Evolutionary conservation across 1,284 basidiomycete genomes (phyloP), one percentile per base, ranked within the genome.

Genomic region (Agroathelia rolfsii): DNA sequence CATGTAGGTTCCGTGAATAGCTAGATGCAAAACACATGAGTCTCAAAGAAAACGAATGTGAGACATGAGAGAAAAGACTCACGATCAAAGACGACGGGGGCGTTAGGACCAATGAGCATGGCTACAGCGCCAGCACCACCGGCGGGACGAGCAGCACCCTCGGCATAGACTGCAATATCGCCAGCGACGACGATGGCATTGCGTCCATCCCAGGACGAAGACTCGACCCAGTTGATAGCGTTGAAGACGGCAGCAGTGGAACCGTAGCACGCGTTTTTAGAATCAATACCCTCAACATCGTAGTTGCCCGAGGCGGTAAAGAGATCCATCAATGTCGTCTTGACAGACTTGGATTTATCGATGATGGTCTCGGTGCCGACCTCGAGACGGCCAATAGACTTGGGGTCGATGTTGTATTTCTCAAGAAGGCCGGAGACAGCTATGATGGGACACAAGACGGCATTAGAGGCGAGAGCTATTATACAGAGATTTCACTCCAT

Each of bases 301-400:
- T 76, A 78, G 76, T 99, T 98, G 43, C 90, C 94, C 22, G 81
- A 75, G 36, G 72, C 72, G 28, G 80, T 78, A 53, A 99, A 99
- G 48, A 98, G 81, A 62, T 96, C 88, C 94, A 99, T 98, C 42
- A 99, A 76, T 38, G 90, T 80, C 3, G 95, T 97, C 67, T 99
- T 99, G 61, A 93, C 92, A 17, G 94, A 89, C 66, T 99, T 99
- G 41, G 92, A 94, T 69, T 98, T 98, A 77, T 99, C 94, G 49
- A 99, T 96, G 63, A 98, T 88, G 34, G 95, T 97, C 62, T 98
- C 95, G 19, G 95, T 98, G 39, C 94, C 94, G 46, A 98, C 92
- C 46, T 98, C 94, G 40, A 98, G 77, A 46, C 94, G 90, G 39
- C 94, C 94, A 55, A 99, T 94, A 37, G 86, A 89, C 52, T 76